A percentile compares a stretch with the other conserved stretches of the same genome.
Evolutionary conservation across 2,329 filamentous ascomycete species (phyloP).

Genomic region (Stagonosporopsis cucurbitacearum): DNA sequence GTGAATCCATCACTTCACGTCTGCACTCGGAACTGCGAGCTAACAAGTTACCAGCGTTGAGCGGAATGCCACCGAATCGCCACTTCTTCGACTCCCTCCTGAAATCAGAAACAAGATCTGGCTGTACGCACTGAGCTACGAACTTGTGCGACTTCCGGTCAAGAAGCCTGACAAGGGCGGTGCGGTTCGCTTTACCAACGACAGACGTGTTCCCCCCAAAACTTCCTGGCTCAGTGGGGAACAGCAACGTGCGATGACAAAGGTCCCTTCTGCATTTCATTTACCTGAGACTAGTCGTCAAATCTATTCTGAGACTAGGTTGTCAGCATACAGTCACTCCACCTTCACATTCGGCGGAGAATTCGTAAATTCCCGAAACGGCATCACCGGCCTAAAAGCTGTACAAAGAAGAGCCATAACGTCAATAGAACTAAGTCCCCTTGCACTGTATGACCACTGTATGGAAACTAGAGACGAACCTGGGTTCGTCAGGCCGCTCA

Average conservation of each 20-base stretch:
- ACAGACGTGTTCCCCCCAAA: neutral
- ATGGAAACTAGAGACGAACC: no score
- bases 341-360: no score
- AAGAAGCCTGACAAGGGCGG: neutral
- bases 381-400: no score
- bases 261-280: neutral
- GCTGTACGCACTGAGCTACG: neutral
- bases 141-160: neutral
- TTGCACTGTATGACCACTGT: no score
- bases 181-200: neutral
- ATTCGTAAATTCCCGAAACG: no score
- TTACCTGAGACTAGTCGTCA: constrained; percentile 15
- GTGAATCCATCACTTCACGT: neutral
- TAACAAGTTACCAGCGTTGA: neutral
- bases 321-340: neutral
- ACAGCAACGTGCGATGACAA: neutral
- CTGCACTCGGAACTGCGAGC: neutral
- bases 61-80: neutral
- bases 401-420: no score
- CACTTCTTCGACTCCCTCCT: constrained; percentile 1
- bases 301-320: constrained; percentile 11
- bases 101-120: constrained; percentile 7
- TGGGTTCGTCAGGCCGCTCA: neutral
- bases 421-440: no score
- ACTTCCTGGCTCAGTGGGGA: neutral